phyloP scores from a whole-genome alignment of 2,329 filamentous ascomycete genomes.

The Claviceps spartinae region DNA sequence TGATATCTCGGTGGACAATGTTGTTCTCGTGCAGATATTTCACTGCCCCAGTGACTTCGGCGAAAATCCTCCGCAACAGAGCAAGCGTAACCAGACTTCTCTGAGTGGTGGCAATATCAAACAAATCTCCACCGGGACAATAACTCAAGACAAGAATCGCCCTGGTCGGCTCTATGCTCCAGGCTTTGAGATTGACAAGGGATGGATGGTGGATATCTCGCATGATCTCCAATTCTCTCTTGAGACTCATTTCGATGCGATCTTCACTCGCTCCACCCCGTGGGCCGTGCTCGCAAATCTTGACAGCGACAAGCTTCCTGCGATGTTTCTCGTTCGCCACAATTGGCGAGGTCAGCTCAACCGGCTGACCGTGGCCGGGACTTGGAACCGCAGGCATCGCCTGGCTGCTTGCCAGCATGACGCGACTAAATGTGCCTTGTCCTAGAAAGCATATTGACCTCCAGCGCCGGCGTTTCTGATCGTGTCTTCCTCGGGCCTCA shows the following conservation, averaged over 20 bases:
- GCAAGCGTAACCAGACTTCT: conserved; percentile 51
- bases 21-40: conserved; percentile 70
- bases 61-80: conserved; percentile 73
- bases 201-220: conserved; percentile 79
- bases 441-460: conserved; percentile 68
- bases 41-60: conserved; percentile 76
- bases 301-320: conserved; percentile 83
- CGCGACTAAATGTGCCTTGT: conserved; percentile 89
- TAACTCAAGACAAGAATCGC: conserved; percentile 82
- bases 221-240: conserved; percentile 90
- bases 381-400: conserved; percentile 34
- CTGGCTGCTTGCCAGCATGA: conserved; percentile 79
- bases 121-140: conserved; percentile 86
- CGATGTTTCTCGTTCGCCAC: conserved; percentile 32
- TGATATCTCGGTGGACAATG: conserved; percentile 95
- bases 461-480: conserved; percentile 63
- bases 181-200: conserved; percentile 80
- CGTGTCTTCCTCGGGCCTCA: conserved; percentile 50
- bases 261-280: conserved; percentile 88
- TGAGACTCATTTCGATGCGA: conserved; percentile 82
- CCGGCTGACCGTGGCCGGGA: conserved; percentile 4
- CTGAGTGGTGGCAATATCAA: conserved; percentile 73
- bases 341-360: conserved; percentile 20
- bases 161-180: conserved; percentile 69
- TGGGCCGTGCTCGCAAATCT: conserved; percentile 89